A percentile compares a stretch with the other conserved stretches of the same genome.
phyloP scores from a whole-genome alignment of 768 basidiomycete species.

The Suillus fuscotomentosus region DNA sequence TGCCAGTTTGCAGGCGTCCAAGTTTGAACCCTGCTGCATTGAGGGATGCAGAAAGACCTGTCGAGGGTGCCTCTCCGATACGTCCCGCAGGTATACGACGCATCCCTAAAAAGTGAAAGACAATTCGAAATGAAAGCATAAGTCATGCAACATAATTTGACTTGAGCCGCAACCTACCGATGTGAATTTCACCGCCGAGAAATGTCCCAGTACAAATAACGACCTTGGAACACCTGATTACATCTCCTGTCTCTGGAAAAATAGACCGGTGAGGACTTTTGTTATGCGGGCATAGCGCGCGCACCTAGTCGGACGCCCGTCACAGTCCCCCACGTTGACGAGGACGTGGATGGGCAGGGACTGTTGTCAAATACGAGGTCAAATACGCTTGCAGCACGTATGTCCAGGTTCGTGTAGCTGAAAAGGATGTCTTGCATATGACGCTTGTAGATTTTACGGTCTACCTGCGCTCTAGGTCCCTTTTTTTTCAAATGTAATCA shows the following conservation, averaged over 20 bases:
- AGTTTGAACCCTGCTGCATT: slow-evolving; percentile 75
- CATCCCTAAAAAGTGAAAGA: slow-evolving; percentile 42
- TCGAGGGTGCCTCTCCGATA: slow-evolving; percentile 66
- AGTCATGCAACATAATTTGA: not conserved
- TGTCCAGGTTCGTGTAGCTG: slow-evolving; percentile 65
- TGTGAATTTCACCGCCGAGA: slow-evolving; percentile 87
- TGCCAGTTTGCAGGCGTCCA: slow-evolving; percentile 82
- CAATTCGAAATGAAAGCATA: not conserved
- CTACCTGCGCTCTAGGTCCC: slow-evolving; percentile 90
- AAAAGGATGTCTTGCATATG: slow-evolving; percentile 74
- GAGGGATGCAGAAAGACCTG: slow-evolving; percentile 77
- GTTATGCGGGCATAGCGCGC: slow-evolving; percentile 3
- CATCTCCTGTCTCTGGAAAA: slow-evolving; percentile 64
- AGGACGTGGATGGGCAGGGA: slow-evolving; percentile 19
- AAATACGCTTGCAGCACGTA: slow-evolving; percentile 73
- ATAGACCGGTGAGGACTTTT: slow-evolving; percentile 2
- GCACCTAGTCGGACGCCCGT: slow-evolving; percentile 69
- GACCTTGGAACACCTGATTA: slow-evolving; percentile 75
- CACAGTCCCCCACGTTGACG: slow-evolving; percentile 50
- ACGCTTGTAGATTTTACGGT: slow-evolving; percentile 77
- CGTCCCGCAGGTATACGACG: slow-evolving; percentile 78
- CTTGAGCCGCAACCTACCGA: slow-evolving; percentile 46
- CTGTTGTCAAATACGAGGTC: slow-evolving; percentile 67
- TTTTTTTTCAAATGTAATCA: slow-evolving; percentile 23
- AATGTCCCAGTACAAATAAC: slow-evolving; percentile 93